Evolutionary conservation across 164 flowering plant species (phyloP).

Genomic region (Vitis rotundifolia): DNA sequence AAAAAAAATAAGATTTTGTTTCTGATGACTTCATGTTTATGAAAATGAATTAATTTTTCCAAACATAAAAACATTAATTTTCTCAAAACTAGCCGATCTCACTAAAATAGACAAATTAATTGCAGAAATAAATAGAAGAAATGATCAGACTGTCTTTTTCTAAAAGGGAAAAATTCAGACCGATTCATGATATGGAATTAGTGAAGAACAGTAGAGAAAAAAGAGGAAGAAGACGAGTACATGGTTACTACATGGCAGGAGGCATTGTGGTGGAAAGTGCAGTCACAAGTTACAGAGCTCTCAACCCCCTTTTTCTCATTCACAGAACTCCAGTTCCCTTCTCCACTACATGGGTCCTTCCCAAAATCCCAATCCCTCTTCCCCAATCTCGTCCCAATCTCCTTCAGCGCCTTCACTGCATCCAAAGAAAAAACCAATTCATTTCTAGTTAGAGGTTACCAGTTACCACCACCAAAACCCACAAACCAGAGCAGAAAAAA

Average conservation of each 20-base stretch:
- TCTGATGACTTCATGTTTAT: too few species aligned
- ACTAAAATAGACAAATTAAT: too few species aligned
- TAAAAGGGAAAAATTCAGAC: too few species aligned
- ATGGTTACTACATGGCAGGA: slow-evolving; percentile 60
- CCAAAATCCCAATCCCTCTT: slow-evolving; percentile 63
- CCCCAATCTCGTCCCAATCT: slow-evolving; percentile 51
- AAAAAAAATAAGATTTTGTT: too few species aligned
- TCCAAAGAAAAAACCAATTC: not conserved
- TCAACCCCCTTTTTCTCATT: slow-evolving; percentile 36
- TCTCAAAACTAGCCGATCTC: too few species aligned
- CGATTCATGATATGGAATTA: too few species aligned
- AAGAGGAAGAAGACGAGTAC: slow-evolving; percentile 27
- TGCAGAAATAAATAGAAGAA: too few species aligned
- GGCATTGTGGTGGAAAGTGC: slow-evolving; percentile 44
- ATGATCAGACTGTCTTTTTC: too few species aligned
- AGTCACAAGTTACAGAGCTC: slow-evolving; percentile 55
- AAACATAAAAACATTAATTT: too few species aligned
- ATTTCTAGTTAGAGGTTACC: too few species aligned
- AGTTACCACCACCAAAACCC: not conserved
- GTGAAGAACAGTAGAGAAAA: not conserved
- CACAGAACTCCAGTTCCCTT: slow-evolving; percentile 45
- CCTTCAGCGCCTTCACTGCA: slow-evolving; percentile 60
- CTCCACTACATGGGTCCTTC: slow-evolving; percentile 50
- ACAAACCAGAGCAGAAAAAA: not conserved
- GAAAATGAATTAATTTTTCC: too few species aligned